Conservation (phyloP, 1,284 basidiomycete genomes). For the Apiotrichum siamense region DNA sequence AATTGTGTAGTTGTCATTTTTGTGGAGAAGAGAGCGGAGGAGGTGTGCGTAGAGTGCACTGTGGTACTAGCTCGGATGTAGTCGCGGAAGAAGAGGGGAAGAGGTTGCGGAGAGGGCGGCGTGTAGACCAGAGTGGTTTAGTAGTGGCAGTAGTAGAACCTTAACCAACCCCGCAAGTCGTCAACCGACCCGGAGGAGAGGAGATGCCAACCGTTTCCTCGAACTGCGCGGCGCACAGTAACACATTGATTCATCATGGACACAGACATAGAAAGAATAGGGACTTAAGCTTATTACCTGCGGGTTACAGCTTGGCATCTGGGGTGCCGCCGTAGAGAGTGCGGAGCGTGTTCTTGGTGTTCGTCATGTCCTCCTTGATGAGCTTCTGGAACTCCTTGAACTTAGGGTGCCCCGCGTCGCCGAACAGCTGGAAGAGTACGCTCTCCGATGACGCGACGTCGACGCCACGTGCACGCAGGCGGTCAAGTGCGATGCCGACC, state of each 20-base stretch:
- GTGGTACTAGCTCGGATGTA: background rate
- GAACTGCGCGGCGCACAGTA: background rate
- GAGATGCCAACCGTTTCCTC: conserved; percentile 10
- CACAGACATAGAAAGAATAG: no score
- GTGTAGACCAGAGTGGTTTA: background rate
- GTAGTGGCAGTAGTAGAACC: background rate
- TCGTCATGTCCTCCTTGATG: conserved; percentile 69
- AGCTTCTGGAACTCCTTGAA: conserved; percentile 70
- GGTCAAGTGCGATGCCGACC: conserved; percentile 49
- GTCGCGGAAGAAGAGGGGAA: background rate
- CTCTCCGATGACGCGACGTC: conserved; percentile 76
- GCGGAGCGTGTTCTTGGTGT: conserved; percentile 50
- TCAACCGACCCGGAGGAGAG: conserved; percentile 12
- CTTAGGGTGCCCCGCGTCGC: conserved; percentile 58
- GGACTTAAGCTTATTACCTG: background rate
- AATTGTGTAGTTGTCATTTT: background rate
- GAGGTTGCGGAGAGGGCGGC: background rate
- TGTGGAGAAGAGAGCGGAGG: background rate
- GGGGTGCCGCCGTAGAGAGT: conserved; percentile 13
- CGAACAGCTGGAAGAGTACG: conserved; percentile 63
- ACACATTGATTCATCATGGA: no score
- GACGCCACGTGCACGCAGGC: conserved; percentile 68
- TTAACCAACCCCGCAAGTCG: conserved; percentile 4
- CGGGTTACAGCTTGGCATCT: conserved; percentile 2
- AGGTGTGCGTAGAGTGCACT: background rate